phyloP scores from a whole-genome alignment of 2,329 filamentous ascomycete genomes.

The Cercospora sojina region DNA sequence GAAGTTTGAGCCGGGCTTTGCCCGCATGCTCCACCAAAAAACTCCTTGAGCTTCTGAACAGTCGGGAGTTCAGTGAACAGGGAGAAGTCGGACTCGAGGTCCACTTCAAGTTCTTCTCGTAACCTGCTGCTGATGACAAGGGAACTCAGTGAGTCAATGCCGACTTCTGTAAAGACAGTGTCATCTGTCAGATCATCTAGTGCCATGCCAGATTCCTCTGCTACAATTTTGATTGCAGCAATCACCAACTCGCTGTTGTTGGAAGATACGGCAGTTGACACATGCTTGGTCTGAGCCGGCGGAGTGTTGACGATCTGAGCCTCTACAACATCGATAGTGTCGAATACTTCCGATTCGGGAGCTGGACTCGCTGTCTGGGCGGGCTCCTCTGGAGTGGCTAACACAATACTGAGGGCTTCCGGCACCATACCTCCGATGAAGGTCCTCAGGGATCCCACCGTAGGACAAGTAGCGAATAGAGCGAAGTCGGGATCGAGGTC shows the following conservation, averaged over 20 bases:
- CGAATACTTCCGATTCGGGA: not conserved
- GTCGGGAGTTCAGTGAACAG: conserved; percentile 9
- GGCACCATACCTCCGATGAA: not conserved
- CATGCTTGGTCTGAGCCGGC: not conserved
- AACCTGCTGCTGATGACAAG: conserved; percentile 31
- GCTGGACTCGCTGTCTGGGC: not conserved
- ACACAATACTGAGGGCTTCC: not conserved
- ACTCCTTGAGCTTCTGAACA: conserved; percentile 1
- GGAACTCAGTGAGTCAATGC: conserved; percentile 35
- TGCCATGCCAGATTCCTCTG: conserved; percentile 34
- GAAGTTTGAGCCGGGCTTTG: not conserved
- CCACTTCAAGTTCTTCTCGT: conserved; percentile 31
- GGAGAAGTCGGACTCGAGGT: conserved; percentile 14
- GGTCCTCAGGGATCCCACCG: not conserved
- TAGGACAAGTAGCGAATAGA: not conserved
- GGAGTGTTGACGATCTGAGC: not conserved
- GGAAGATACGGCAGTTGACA: not conserved
- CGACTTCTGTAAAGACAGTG: conserved; percentile 31
- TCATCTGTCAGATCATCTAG: conserved; percentile 31
- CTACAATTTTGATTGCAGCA: conserved; percentile 25
- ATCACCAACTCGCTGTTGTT: not conserved
- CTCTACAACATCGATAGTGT: not conserved
- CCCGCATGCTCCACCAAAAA: not conserved
- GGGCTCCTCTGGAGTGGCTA: not conserved
- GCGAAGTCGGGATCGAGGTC: not conserved